Conservation (phyloP, 306 rosid genomes). For the Lablab purpureus region DNA sequence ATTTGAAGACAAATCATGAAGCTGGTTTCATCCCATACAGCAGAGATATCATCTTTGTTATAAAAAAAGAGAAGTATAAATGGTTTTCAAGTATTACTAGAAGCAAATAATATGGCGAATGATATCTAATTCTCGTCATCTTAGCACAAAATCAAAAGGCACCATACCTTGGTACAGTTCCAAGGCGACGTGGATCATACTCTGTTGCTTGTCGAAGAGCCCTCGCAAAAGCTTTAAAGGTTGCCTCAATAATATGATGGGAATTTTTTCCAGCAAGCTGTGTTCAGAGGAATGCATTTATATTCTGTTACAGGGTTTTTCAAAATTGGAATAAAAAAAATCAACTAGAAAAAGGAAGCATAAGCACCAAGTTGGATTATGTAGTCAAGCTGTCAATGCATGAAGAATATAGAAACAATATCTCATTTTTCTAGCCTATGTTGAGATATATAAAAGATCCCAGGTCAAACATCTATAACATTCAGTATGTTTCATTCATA, state of each 20-base stretch:
- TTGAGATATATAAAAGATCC: neutral
- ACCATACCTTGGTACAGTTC: constrained; percentile 83
- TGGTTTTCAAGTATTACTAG: neutral
- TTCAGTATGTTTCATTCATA: neutral
- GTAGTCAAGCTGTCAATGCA: constrained; percentile 9
- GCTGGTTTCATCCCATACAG: neutral
- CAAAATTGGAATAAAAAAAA: constrained; percentile 26
- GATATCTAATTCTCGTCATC: constrained; percentile 1
- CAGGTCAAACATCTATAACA: neutral
- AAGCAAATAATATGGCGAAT: neutral
- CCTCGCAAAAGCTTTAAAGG: constrained; percentile 97
- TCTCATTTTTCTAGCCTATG: neutral
- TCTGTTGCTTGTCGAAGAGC: constrained; percentile 95
- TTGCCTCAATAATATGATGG: constrained; percentile 96
- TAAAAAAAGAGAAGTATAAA: no score
- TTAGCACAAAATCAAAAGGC: neutral
- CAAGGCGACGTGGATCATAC: constrained; percentile 80
- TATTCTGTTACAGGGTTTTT: constrained; percentile 28
- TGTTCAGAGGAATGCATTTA: constrained; percentile 41
- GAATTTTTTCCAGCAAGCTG: constrained; percentile 93
- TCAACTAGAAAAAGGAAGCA: constrained; percentile 27
- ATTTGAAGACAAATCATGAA: constrained; percentile 15
- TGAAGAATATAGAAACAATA: constrained; percentile 15
- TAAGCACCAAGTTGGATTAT: constrained; percentile 8
- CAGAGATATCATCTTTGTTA: neutral